These are phyloP conservation scores for Xylaria intraflava DNA, from an alignment of 495 filamentous ascomycete genomes.

Conservation along the genomic window DNA sequence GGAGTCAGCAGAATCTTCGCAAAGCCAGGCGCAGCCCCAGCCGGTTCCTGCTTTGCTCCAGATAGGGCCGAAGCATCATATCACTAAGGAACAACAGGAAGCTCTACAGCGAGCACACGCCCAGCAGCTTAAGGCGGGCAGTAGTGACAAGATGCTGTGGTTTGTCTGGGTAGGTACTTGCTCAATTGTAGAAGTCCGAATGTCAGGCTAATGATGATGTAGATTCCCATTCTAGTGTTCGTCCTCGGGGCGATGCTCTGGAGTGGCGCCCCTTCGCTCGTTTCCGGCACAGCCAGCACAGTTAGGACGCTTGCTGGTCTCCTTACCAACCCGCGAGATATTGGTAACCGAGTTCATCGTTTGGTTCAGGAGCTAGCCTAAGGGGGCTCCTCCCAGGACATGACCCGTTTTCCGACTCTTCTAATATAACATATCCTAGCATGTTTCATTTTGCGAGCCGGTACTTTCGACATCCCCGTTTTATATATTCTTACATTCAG, in stretches of 20 bases:
- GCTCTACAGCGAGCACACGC: conserved; percentile 65
- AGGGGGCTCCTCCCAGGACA: neutral
- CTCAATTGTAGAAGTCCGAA: neutral
- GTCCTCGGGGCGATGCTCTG: conserved; percentile 58
- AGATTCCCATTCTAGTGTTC: conserved; percentile 47
- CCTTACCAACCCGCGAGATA: conserved; percentile 14
- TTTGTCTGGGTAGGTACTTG: conserved; percentile 67
- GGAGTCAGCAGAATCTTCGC: conserved; percentile 10
- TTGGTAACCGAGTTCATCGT: conserved; percentile 5
- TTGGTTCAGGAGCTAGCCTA: conserved; percentile 7
- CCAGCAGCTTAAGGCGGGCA: conserved; percentile 65
- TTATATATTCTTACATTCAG: neutral
- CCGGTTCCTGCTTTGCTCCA: conserved; percentile 41
- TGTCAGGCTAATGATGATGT: conserved; percentile 9
- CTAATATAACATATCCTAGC: neutral
- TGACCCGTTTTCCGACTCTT: neutral
- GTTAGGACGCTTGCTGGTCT: conserved; percentile 4
- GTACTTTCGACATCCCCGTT: neutral
- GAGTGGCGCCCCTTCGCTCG: conserved; percentile 52
- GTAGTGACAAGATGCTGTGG: conserved; percentile 71
- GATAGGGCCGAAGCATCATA: conserved; percentile 45
- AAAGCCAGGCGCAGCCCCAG: conserved; percentile 2
- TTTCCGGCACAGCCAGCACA: conserved; percentile 30
- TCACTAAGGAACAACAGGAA: conserved; percentile 68
- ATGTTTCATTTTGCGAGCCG: neutral